Percentiles rank a stretch among this genome's conserved stretches.
Conservation (phyloP, 2,329 filamentous ascomycete species). For the Fusarium redolens region DNA sequence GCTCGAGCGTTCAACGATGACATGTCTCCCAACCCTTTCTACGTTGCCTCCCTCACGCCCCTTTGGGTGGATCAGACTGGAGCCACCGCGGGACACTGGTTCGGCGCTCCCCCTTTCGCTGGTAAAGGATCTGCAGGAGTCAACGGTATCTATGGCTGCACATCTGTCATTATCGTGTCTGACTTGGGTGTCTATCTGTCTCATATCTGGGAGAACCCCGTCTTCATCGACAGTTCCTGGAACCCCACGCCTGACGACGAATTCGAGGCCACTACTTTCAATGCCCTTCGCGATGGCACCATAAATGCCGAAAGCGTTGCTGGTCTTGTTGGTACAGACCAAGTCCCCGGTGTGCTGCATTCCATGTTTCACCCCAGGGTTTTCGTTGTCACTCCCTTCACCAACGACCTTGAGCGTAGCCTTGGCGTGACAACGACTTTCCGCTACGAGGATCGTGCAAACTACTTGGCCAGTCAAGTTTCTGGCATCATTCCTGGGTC, state of each 20-base stretch:
- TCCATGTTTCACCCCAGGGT: conserved; percentile 21
- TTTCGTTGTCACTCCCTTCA: conserved; percentile 31
- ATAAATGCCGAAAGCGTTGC: conserved; percentile 1
- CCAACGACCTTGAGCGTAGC: neutral
- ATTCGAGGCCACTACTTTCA: conserved; percentile 12
- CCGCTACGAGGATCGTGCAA: conserved; percentile 12
- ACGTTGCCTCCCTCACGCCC: conserved; percentile 6
- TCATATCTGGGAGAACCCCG: conserved; percentile 40
- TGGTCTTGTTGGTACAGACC: conserved; percentile 13
- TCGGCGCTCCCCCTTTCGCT: neutral
- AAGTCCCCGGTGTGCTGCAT: conserved; percentile 9
- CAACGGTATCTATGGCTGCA: conserved; percentile 40
- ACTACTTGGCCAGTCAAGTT: neutral
- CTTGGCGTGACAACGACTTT: neutral
- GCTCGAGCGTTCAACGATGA: conserved; percentile 14
- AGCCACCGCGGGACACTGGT: conserved; percentile 20
- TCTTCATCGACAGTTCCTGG: conserved; percentile 14
- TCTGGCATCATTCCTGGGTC: conserved; percentile 27
- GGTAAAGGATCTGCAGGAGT: conserved; percentile 26
- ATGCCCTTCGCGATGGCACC: conserved; percentile 25
- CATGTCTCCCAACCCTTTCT: conserved; percentile 17
- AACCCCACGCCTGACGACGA: neutral
- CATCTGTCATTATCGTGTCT: conserved; percentile 33
- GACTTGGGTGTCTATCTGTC: conserved; percentile 34
- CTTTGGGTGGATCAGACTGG: conserved; percentile 31